Percentiles rank a stretch among this genome's conserved stretches.
These are phyloP conservation scores for Penstemon davidsonii DNA, from an alignment of 257 asterid genomes.

Conservation along the genomic window DNA sequence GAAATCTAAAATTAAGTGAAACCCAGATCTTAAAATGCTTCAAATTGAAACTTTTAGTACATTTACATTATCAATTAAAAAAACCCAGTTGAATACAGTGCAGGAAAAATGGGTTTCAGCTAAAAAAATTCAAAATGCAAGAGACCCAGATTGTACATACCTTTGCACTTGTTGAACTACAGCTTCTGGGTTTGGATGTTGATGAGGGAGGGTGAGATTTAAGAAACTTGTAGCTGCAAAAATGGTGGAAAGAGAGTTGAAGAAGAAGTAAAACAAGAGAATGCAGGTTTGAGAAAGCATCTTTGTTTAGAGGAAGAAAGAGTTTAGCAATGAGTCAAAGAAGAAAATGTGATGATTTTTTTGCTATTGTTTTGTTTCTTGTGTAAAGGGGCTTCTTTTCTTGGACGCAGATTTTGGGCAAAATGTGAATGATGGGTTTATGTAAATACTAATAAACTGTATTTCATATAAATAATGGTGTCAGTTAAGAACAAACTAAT, in stretches of 20 bases:
- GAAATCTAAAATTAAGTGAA: slow-evolving; percentile 16
- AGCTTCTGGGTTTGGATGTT: slow-evolving; percentile 91
- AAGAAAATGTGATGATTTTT: slow-evolving; percentile 28
- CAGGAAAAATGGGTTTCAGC: neutral
- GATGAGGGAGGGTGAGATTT: slow-evolving; percentile 78
- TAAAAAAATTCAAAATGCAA: slow-evolving; percentile 3
- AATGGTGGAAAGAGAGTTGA: slow-evolving; percentile 39
- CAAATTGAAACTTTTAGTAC: slow-evolving; percentile 7
- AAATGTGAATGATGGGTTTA: slow-evolving; percentile 22
- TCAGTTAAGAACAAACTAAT: too few relatives aligned
- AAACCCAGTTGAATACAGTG: slow-evolving; percentile 14
- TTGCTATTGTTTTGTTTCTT: slow-evolving; percentile 32
- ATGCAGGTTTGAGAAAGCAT: slow-evolving; percentile 56
- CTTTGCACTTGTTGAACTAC: slow-evolving; percentile 71
- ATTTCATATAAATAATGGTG: neutral
- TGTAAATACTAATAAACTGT: neutral
- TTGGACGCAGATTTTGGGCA: slow-evolving; percentile 39
- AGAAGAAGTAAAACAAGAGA: slow-evolving; percentile 48
- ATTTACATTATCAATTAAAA: neutral
- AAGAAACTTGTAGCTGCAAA: slow-evolving; percentile 29
- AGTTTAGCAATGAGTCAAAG: slow-evolving; percentile 26
- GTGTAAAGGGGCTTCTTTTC: slow-evolving; percentile 45
- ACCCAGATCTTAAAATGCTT: slow-evolving; percentile 41
- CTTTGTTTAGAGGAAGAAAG: slow-evolving; percentile 25
- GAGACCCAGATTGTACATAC: slow-evolving; percentile 19